Evolutionary conservation across 352 stramenopile genomes (phyloP).

Genomic region (Phytophthora multivora): DNA sequence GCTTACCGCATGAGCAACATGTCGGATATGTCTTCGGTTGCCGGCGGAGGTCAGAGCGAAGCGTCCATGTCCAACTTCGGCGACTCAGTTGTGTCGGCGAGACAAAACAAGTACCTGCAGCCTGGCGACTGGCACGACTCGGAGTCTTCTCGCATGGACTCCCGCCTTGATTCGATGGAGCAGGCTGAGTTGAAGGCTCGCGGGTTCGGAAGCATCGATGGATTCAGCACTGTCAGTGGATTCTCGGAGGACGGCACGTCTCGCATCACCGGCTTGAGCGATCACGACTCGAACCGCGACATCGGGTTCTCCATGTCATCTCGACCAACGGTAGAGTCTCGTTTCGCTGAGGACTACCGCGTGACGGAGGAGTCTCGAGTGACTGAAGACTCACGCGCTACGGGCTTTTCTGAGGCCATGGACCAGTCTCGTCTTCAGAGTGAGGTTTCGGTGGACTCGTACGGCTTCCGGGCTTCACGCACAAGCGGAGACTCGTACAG

Average conservation of each 20-base stretch:
- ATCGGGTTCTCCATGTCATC: slow-evolving; percentile 50
- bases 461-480: slow-evolving; percentile 59
- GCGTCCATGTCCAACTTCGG: slow-evolving; percentile 64
- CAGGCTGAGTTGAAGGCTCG: slow-evolving; percentile 37
- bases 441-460: slow-evolving; percentile 77
- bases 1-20: slow-evolving; percentile 40
- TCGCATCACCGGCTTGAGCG: slow-evolving; percentile 26
- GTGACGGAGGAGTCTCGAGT: slow-evolving; percentile 22
- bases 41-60: slow-evolving; percentile 39
- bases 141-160: slow-evolving; percentile 46
- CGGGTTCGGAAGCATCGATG: slow-evolving; percentile 35
- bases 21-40: slow-evolving; percentile 53
- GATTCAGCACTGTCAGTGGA: slow-evolving; percentile 50
- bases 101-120: slow-evolving; percentile 50
- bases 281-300: slow-evolving; percentile 41
- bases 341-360: slow-evolving; percentile 30
- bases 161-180: slow-evolving; percentile 38
- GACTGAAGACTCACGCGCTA: slow-evolving; percentile 32
- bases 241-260: slow-evolving; percentile 36
- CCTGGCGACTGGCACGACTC: slow-evolving; percentile 57
- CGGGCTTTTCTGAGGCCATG: slow-evolving; percentile 51
- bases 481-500: slow-evolving; percentile 71
- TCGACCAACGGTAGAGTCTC: slow-evolving; percentile 32
- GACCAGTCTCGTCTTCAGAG: slow-evolving; percentile 54
- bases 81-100: slow-evolving; percentile 46